Conservation (phyloP, 2,329 filamentous ascomycete genomes). For the Xenoacremonium recifei region DNA sequence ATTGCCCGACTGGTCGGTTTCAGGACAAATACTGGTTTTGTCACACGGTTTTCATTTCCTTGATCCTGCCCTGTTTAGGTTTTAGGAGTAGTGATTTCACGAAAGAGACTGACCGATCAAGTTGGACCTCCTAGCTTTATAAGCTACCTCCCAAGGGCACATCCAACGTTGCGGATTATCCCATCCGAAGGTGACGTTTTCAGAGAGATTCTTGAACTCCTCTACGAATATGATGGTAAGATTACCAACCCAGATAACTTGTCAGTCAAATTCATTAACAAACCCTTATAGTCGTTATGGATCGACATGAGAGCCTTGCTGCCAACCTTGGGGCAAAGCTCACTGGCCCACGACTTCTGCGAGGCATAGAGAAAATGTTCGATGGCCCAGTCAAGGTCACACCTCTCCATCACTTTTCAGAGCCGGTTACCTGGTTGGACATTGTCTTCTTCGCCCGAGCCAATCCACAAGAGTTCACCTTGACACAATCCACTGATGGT, state of each 20-base stretch:
- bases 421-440: slow-evolving; percentile 76
- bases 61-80: no score
- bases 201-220: slow-evolving; percentile 67
- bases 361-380: slow-evolving; percentile 83
- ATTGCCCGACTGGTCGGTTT: no score
- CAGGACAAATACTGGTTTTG: no score
- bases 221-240: slow-evolving; percentile 73
- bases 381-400: slow-evolving; percentile 68
- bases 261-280: slow-evolving; percentile 15
- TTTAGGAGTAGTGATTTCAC: no score
- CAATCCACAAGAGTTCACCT: slow-evolving; percentile 74
- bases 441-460: slow-evolving; percentile 81
- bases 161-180: background rate
- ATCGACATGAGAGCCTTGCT: slow-evolving; percentile 82
- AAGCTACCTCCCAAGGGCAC: background rate
- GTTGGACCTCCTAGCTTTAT: background rate
- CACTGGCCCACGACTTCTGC: slow-evolving; percentile 77
- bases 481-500: slow-evolving; percentile 68
- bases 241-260: background rate
- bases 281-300: slow-evolving; percentile 62
- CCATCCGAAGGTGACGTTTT: slow-evolving; percentile 38
- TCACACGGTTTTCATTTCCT: no score
- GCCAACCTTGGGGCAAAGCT: slow-evolving; percentile 82
- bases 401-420: slow-evolving; percentile 55
- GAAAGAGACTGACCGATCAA: no score